Base-by-base conservation (phyloP, 31 red algal species). In the Odonthalia washingtoniensis region DNA sequence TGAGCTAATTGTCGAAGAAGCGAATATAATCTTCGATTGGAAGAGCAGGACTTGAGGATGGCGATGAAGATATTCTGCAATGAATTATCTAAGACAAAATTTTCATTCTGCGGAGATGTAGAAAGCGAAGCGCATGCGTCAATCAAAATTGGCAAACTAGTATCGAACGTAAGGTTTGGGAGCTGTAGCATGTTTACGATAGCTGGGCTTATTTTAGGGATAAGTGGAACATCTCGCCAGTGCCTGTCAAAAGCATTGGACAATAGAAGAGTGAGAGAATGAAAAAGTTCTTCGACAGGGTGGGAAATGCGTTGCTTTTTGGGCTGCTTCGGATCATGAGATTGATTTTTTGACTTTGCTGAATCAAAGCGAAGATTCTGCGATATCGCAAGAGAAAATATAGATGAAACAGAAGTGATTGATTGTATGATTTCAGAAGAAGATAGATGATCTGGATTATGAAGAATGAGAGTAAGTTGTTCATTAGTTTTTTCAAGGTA, bases 71-170 rank as follows among this genome's bases (percentile, higher is more conserved):
- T 57, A 21, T 21, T 57, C 21, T 14, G 49, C 12, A 57, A 9
- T 57, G 49, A 9, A 57, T 9, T 14, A 57, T 57, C 9, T 21
- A 57, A 14, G 49, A 57, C n/a, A 21, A 57, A 21, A 14, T 57
- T 57, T 21, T 57, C 12, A 57, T 57, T 57, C 21, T 57, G 9
- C 21, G 49, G 49, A 57, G 49, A 57, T 57, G 49, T 57, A n/a
- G n/a, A 9, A 14, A 57, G 80, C 21, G 80, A 83, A 18, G 4
- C 80, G 38, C 64, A 83, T 4, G 26, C 43, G 0, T 2, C 26
- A 12, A 64, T 21, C 39, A 83, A 40, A 5, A 24, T 45, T 1
- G 80, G 80, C 62, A 83, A 49, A 5, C 41, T 53, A 18, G 60
- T 49, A 34, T 67, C 61, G 40, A 83, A 66, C 3, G 64, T 46